Evolutionary conservation across 176 grass and related monocot genomes (phyloP).

Genomic region (Eremochloa ophiuroides): DNA sequence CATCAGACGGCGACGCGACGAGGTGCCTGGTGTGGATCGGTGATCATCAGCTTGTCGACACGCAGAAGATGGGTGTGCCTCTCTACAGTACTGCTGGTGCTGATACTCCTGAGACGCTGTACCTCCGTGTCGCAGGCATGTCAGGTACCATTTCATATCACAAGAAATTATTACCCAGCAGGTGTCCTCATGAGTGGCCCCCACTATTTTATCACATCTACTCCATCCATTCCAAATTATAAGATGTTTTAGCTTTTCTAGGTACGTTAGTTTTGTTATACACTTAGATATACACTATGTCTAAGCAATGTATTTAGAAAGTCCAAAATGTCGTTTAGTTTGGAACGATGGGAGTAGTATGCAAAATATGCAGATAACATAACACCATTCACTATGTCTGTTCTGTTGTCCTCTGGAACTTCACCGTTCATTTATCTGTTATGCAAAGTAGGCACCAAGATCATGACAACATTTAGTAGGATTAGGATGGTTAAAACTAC

Average conservation of each 20-base stretch:
- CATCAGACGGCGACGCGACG: neutral
- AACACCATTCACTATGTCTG: no score
- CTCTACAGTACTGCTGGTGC: neutral
- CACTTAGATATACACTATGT: no score
- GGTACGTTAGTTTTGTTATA: no score
- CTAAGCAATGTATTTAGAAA: no score
- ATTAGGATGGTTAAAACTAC: neutral
- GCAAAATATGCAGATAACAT: no score
- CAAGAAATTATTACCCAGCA: no score
- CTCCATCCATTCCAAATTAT: no score
- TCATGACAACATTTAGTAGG: neutral
- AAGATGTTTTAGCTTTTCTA: no score
- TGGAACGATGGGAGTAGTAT: no score
- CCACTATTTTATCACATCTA: no score
- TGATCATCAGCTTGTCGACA: slow-evolving; percentile 26
- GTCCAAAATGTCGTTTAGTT: no score
- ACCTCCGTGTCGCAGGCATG: slow-evolving; percentile 15
- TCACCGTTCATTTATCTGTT: neutral
- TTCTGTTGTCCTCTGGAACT: neutral
- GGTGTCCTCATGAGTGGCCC: no score
- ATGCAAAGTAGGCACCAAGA: neutral
- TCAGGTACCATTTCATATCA: neutral
- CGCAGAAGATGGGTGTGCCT: neutral
- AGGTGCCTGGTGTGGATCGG: slow-evolving; percentile 34
- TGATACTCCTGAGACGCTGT: slow-evolving; percentile 23